Conservation (phyloP, 441 rosid species). For the Capsella rubella region DNA sequence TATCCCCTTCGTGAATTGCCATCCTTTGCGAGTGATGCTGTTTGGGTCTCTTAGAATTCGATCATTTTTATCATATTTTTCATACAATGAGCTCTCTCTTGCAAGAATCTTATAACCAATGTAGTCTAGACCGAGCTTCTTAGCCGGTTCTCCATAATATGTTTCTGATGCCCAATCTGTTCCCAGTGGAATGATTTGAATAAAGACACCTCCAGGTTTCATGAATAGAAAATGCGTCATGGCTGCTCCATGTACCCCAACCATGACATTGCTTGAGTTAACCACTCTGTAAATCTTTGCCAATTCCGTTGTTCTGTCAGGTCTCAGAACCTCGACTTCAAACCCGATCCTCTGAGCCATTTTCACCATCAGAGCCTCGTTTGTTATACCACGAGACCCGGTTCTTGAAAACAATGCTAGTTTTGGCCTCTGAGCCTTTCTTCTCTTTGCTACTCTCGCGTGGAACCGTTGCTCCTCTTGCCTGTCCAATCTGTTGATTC, state of each 20-base stretch:
- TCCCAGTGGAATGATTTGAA: slow-evolving; percentile 89
- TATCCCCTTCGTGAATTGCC: slow-evolving; percentile 86
- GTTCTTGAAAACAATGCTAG: slow-evolving; percentile 72
- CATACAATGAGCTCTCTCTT: slow-evolving; percentile 81
- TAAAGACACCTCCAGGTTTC: slow-evolving; percentile 75
- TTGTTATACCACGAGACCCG: slow-evolving; percentile 78
- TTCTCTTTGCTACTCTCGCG: slow-evolving; percentile 15
- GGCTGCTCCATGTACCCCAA: slow-evolving; percentile 98
- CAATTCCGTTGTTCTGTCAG: slow-evolving; percentile 68
- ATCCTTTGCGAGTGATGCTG: slow-evolving; percentile 74
- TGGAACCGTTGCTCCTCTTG: slow-evolving; percentile 56
- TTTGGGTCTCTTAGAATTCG: slow-evolving; percentile 56
- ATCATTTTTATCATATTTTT: slow-evolving; percentile 55
- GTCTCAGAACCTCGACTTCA: slow-evolving; percentile 67
- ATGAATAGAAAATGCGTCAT: slow-evolving; percentile 95
- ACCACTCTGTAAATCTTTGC: slow-evolving; percentile 73
- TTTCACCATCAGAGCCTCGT: slow-evolving; percentile 70
- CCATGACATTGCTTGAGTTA: slow-evolving; percentile 85
- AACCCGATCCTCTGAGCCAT: slow-evolving; percentile 81
- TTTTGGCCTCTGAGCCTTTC: slow-evolving; percentile 56
- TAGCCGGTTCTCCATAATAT: slow-evolving; percentile 91
- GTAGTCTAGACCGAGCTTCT: slow-evolving; percentile 82
- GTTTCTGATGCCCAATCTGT: slow-evolving; percentile 97
- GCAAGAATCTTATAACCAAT: slow-evolving; percentile 67
- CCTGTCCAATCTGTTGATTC: slow-evolving; percentile 56